These are phyloP conservation scores for Coemansia sp. DNA, from an alignment of 192 early-diverging fungal species.

Conservation along the genomic window DNA sequence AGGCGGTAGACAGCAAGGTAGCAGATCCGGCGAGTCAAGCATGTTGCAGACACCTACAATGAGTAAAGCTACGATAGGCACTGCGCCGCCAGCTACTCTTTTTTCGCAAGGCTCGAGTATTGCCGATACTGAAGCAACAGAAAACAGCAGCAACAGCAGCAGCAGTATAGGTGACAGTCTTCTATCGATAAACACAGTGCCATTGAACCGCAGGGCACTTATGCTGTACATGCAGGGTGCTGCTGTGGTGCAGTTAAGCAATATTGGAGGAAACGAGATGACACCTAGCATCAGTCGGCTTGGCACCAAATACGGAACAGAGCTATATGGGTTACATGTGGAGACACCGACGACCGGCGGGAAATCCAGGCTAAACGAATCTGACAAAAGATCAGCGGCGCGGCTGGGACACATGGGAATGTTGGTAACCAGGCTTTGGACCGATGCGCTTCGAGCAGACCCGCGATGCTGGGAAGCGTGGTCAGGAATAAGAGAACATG, in stretches of 20 bases:
- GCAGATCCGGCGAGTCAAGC: background rate
- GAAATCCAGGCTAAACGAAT: background rate
- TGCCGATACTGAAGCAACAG: background rate
- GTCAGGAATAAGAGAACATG: conserved; percentile 48
- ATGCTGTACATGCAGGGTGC: conserved; percentile 56
- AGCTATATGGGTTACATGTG: background rate
- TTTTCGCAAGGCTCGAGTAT: background rate
- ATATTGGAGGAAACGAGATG: conserved; percentile 39
- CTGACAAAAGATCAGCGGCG: background rate
- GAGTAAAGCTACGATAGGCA: background rate
- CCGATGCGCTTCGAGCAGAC: conserved; percentile 26
- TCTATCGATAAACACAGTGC: background rate
- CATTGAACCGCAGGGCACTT: conserved; percentile 36
- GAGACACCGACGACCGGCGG: background rate
- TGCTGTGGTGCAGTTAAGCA: conserved; percentile 44
- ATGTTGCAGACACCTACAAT: background rate
- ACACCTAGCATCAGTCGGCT: conserved; percentile 43
- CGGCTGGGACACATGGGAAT: conserved; percentile 30
- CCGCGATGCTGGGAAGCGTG: conserved; percentile 57
- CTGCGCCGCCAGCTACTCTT: background rate
- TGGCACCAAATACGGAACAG: background rate
- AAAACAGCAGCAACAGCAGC: conserved; percentile 1
- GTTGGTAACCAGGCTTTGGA: conserved; percentile 37
- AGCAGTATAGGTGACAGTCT: conserved; percentile 3
- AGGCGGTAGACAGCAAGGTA: background rate